Evolutionary conservation across 73 alveolate genomes (phyloP).

Genomic region (Blepharisma japonicum): DNA sequence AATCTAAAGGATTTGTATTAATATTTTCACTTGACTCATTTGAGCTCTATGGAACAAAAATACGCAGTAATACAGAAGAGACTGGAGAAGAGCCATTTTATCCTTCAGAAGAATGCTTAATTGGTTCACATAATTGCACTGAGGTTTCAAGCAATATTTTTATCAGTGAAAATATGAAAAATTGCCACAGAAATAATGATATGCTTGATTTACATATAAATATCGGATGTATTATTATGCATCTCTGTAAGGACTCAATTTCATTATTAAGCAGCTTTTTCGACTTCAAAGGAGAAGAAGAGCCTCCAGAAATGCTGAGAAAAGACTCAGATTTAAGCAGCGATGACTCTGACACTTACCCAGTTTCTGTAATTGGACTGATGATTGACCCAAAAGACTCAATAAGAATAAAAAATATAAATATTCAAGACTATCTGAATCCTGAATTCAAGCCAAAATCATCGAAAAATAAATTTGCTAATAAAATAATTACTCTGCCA

Average conservation of each 20-base stretch:
- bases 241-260: not conserved
- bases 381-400: not conserved
- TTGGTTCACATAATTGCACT: not conserved
- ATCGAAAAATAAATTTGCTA: not conserved
- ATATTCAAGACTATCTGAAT: not conserved
- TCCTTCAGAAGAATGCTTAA: not conserved
- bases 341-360: not conserved
- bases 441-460: not conserved
- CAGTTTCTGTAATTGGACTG: not conserved
- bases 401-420: not conserved
- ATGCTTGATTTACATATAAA: constrained; percentile 1
- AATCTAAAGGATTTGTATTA: not conserved
- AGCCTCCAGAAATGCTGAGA: not conserved
- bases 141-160: not conserved
- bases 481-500: not conserved
- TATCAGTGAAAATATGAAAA: not conserved
- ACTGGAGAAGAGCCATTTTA: not conserved
- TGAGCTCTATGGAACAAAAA: not conserved
- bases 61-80: not conserved
- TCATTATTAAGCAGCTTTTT: not conserved
- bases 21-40: not conserved
- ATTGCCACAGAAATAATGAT: not conserved
- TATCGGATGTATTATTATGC: not conserved
- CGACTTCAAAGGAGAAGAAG: not conserved
- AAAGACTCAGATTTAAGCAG: not conserved